Conservation (phyloP, 192 early-diverging fungal genomes). For the Pilaira anomala region DNA sequence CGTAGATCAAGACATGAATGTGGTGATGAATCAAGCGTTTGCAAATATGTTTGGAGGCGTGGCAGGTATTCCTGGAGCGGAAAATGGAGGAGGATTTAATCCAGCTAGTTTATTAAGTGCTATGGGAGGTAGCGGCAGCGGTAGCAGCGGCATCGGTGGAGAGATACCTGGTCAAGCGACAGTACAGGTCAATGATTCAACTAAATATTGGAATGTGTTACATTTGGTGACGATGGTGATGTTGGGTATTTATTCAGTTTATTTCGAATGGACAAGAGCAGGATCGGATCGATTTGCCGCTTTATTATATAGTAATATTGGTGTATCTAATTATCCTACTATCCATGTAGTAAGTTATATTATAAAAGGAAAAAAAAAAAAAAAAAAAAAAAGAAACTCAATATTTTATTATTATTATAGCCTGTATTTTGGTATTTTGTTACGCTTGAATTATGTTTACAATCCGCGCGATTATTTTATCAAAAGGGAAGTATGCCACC, state of each 20-base stretch:
- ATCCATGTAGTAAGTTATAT: constrained; percentile 20
- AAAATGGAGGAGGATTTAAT: constrained; percentile 14
- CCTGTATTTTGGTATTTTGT: constrained; percentile 59
- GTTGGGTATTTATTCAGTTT: constrained; percentile 42
- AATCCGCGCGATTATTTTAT: constrained; percentile 43
- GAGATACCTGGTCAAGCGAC: constrained; percentile 11
- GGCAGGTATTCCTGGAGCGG: constrained; percentile 29
- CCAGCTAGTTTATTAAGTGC: constrained; percentile 13
- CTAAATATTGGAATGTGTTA: constrained; percentile 50
- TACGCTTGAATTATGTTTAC: constrained; percentile 47
- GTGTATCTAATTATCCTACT: background rate
- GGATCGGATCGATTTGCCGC: constrained; percentile 19
- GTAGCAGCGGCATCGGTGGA: too few relatives aligned
- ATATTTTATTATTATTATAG: constrained; percentile 6
- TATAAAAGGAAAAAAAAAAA: background rate
- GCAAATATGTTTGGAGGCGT: constrained; percentile 22
- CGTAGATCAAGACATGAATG: background rate
- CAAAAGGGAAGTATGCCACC: constrained; percentile 42
- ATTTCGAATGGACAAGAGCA: constrained; percentile 28
- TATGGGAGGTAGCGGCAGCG: constrained; percentile 17
- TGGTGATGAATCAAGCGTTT: constrained; percentile 11
- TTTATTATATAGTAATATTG: background rate
- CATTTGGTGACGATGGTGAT: constrained; percentile 45
- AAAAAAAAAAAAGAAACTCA: background rate
- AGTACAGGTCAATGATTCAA: constrained; percentile 4